Evolutionary conservation across 164 flowering plant genomes (phyloP), one percentile per base, ranked within the genome.

Genomic region (Dillenia suffruticosa): DNA sequence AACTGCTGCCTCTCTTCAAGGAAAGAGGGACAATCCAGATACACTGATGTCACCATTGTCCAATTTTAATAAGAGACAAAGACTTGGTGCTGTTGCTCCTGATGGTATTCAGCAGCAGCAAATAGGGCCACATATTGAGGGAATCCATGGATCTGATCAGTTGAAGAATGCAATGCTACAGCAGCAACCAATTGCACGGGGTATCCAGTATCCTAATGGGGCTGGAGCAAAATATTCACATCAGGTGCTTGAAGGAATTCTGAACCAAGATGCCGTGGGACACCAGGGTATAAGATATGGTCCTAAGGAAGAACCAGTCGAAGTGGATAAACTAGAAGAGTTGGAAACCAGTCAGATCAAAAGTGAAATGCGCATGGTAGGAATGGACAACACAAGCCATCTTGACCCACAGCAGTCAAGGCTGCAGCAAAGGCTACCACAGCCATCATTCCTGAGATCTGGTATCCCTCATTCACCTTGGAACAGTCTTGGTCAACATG

Each of bases 1-100:
- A 63, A 64, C 65, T 56, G 70, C 70, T 57, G 54, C 84, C 54
- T 63, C 79, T 47, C 45, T 80, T 68, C 81, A 70, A 46, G 90
- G 82, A 58, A 92, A 82, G 69, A 77, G 90, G 66, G 97, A 86
- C 48, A 78, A 56, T 66, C 90, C 71, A 70, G 95, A 88, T 70
- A 81, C 75, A 19, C 90, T 68, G 61, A 14, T 80, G 54, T 69
- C 90, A 47, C 79, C 88, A 43, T 57, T 79, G 44, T 72, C 89
- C 12, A 74, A 45, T 66, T 56, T 70, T 16, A 74, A 62, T 77
- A 92, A 88, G 76, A 86, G 89, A 68, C 46, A 74, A 22, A 84
- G 89, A 76, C 75, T 72, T 54, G 66, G 68, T 14, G 63, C 70
- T 51, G 52, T 71, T 46, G 84, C 81, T 60, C 55, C 77, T 44